Percentiles rank a stretch among this genome's conserved stretches.
These are phyloP conservation scores for Acanthamoeba culbertsoni DNA, from an alignment of 208 protist species.

Conservation along the genomic window DNA sequence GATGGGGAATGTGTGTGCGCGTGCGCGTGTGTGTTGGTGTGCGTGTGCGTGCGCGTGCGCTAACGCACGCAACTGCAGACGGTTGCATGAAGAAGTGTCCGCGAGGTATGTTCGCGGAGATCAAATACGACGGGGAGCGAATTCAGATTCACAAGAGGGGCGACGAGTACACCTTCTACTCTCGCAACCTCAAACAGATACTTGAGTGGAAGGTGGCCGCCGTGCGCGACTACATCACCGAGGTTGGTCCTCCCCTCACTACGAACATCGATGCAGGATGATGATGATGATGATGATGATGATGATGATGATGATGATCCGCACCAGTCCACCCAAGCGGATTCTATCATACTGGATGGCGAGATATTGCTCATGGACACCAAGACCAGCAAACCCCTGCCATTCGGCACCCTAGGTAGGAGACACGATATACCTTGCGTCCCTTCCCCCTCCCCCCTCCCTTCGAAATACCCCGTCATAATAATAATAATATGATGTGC, in stretches of 20 bases:
- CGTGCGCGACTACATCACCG: slow-evolving; percentile 77
- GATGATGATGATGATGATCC: background rate
- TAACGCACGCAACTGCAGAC: background rate
- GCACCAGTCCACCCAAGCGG: slow-evolving; percentile 71
- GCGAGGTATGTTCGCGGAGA: slow-evolving; percentile 87
- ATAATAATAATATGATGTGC: no score
- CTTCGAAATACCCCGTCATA: no score
- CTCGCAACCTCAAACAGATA: slow-evolving; percentile 85
- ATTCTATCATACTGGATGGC: slow-evolving; percentile 86
- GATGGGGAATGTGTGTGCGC: no score
- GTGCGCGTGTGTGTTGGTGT: no score
- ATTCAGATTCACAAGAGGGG: slow-evolving; percentile 88
- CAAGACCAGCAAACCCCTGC: slow-evolving; percentile 80
- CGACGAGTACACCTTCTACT: slow-evolving; percentile 82
- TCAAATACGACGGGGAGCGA: slow-evolving; percentile 90
- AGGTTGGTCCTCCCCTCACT: background rate
- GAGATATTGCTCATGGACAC: slow-evolving; percentile 89
- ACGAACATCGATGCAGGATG: background rate
- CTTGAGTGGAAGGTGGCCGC: slow-evolving; percentile 82
- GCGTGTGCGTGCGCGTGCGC: background rate
- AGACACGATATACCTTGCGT: no score
- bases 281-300: background rate
- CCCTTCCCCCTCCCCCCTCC: no score
- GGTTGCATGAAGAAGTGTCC: slow-evolving; percentile 82
- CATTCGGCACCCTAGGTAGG: slow-evolving; percentile 88